phyloP scores from a whole-genome alignment of 805 yeast genomes.

The Suhomyces prunicola region DNA sequence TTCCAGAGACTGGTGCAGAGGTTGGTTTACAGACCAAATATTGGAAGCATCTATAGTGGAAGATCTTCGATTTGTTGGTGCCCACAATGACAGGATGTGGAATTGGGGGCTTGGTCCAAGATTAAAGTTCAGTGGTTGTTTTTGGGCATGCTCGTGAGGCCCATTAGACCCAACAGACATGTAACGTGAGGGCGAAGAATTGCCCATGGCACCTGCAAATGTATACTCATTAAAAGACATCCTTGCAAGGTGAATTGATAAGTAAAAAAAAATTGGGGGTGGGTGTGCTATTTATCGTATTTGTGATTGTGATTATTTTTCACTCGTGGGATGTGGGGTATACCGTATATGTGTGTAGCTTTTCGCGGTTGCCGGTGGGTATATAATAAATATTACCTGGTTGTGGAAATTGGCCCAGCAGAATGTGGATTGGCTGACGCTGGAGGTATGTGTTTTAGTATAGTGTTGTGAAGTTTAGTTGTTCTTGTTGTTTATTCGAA shows the following conservation, averaged over 20 bases:
- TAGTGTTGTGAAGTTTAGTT: neutral
- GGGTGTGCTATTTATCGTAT: neutral
- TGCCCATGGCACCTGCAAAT: neutral
- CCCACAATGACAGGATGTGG: conserved; percentile 1
- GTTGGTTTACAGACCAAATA: conserved; percentile 1
- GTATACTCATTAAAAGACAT: conserved; percentile 1
- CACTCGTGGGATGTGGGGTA: neutral
- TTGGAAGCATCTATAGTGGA: conserved; percentile 1
- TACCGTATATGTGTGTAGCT: neutral
- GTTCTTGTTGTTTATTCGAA: neutral
- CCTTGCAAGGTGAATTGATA: neutral
- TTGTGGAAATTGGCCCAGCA: neutral
- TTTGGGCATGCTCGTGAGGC: neutral
- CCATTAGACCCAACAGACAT: neutral
- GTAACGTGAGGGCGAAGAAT: neutral
- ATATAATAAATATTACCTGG: neutral
- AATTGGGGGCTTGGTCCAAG: neutral
- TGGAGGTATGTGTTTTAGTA: neutral
- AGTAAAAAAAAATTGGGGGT: neutral
- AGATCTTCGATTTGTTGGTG: neutral
- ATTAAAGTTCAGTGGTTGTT: neutral
- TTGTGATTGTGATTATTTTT: neutral
- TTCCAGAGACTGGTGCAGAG: neutral
- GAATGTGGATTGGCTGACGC: neutral
- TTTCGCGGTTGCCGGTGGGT: neutral